A percentile compares a stretch with the other conserved stretches of the same genome.
Evolutionary conservation across 2,329 filamentous ascomycete species (phyloP).

Genomic region (Talaromyces sp.): DNA sequence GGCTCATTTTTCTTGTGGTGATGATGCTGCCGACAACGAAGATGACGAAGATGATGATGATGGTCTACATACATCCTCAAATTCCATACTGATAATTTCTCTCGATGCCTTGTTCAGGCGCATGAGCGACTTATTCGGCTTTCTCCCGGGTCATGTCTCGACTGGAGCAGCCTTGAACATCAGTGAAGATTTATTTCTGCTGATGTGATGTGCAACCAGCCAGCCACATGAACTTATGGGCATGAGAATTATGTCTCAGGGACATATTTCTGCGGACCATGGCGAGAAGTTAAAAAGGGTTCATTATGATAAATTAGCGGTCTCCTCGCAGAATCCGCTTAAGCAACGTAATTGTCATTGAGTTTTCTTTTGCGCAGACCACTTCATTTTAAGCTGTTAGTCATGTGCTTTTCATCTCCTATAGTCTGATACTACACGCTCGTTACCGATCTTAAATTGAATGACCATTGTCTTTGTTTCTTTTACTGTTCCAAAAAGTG

Average conservation of each 20-base stretch:
- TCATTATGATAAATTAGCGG: neutral
- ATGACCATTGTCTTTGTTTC: neutral
- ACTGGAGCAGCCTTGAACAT: neutral
- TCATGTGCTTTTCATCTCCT: conserved; percentile 10
- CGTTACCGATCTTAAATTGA: conserved; percentile 4
- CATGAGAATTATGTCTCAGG: neutral
- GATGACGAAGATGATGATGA: conserved; percentile 65
- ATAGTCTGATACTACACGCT: conserved; percentile 4
- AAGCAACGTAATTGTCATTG: neutral
- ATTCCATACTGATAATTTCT: neutral
- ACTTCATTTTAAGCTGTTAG: neutral
- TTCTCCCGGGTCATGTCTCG: neutral
- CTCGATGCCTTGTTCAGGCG: neutral
- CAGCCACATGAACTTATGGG: neutral
- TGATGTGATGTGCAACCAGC: neutral
- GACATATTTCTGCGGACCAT: neutral
- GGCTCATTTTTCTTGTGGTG: conserved; percentile 33
- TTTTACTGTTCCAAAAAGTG: neutral
- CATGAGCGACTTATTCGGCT: neutral
- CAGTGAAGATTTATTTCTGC: neutral
- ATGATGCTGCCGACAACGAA: conserved; percentile 56
- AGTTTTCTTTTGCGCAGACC: neutral
- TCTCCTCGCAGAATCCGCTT: neutral
- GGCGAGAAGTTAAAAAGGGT: conserved; percentile 5
- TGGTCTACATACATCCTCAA: conserved; percentile 40